Conservation (phyloP, 495 filamentous ascomycete species). For the Penicillium subrubescens region DNA sequence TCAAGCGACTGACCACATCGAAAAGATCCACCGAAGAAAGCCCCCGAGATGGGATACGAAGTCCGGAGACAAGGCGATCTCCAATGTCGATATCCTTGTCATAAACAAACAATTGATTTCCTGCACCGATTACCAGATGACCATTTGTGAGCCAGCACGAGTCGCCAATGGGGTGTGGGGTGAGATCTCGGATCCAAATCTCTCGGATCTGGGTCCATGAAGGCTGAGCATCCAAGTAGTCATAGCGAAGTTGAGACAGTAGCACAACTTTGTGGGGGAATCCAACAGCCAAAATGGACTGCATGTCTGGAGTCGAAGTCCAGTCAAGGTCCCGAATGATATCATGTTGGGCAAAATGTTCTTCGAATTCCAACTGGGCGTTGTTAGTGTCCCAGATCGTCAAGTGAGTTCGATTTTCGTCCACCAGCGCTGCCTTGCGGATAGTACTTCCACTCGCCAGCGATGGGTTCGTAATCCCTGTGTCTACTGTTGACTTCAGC, state of each 20-base stretch:
- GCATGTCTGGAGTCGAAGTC: slow-evolving; percentile 89
- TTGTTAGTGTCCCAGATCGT: slow-evolving; percentile 92
- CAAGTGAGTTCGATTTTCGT: slow-evolving; percentile 68
- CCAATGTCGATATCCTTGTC: slow-evolving; percentile 70
- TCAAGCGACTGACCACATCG: slow-evolving; percentile 76
- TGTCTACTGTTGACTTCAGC: slow-evolving; percentile 79
- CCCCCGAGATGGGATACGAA: slow-evolving; percentile 63
- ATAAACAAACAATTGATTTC: slow-evolving; percentile 90
- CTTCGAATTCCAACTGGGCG: slow-evolving; percentile 77
- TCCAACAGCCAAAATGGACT: slow-evolving; percentile 89
- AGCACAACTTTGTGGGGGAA: slow-evolving; percentile 84
- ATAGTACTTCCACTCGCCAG: slow-evolving; percentile 85
- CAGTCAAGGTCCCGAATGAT: slow-evolving; percentile 87
- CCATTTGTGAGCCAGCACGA: slow-evolving; percentile 87
- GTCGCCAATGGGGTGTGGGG: slow-evolving; percentile 90
- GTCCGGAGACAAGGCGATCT: slow-evolving; percentile 62
- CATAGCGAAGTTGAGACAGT: slow-evolving; percentile 89
- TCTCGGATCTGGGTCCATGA: slow-evolving; percentile 87
- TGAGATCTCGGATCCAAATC: slow-evolving; percentile 77
- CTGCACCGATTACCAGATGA: slow-evolving; percentile 81
- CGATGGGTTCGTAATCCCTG: slow-evolving; percentile 70
- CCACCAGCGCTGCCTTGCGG: slow-evolving; percentile 83
- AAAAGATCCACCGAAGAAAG: slow-evolving; percentile 64
- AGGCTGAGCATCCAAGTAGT: slow-evolving; percentile 86
- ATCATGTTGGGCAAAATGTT: slow-evolving; percentile 71